Evolutionary conservation across 352 stramenopile species (phyloP).

Genomic region (Globisporangium nunn): DNA sequence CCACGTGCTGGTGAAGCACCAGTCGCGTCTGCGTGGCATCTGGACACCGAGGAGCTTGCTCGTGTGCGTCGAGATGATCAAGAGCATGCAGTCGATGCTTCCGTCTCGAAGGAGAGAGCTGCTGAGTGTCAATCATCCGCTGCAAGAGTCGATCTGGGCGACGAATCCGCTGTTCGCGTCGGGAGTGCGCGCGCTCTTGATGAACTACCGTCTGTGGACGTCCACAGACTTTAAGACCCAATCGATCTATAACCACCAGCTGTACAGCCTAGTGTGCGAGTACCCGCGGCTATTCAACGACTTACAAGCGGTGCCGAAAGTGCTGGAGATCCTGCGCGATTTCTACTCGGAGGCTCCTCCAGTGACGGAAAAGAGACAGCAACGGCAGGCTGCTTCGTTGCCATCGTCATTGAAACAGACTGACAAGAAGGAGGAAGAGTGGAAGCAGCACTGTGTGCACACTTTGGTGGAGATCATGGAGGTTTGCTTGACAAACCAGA

Average conservation of each 20-base stretch:
- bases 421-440: constrained; percentile 55
- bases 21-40: constrained; percentile 22
- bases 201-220: constrained; percentile 68
- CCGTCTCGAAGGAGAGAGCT: constrained; percentile 19
- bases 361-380: background rate
- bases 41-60: constrained; percentile 67
- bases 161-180: constrained; percentile 71
- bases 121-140: constrained; percentile 40
- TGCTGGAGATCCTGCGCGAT: constrained; percentile 53
- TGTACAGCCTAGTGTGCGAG: constrained; percentile 65
- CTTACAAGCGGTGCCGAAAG: constrained; percentile 43
- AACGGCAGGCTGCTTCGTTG: background rate
- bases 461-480: constrained; percentile 72
- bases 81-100: constrained; percentile 45
- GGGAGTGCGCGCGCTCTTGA: constrained; percentile 49
- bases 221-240: constrained; percentile 62
- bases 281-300: constrained; percentile 64
- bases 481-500: constrained; percentile 73
- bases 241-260: constrained; percentile 76
- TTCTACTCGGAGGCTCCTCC: constrained; percentile 35
- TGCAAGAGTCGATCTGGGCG: constrained; percentile 59
- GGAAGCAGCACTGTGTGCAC: constrained; percentile 71
- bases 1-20: constrained; percentile 50
- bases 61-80: constrained; percentile 59
- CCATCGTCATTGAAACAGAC: constrained; percentile 4